Conservation (phyloP, 139 green algal species). For the Chlamydomonas schloesseri region DNA sequence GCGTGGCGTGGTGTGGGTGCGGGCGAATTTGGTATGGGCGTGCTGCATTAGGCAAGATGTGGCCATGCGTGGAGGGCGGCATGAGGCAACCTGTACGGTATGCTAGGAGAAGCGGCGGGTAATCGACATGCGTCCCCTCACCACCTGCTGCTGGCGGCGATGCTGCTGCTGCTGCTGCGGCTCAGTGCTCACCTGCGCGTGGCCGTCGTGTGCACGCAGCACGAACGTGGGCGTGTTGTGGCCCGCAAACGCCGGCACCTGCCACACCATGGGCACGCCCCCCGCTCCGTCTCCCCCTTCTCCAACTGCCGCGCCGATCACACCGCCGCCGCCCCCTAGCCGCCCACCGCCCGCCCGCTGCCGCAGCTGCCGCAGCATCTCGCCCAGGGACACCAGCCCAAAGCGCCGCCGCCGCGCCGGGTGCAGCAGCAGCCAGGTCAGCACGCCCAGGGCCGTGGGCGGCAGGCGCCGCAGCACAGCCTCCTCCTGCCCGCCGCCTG, state of each 20-base stretch:
- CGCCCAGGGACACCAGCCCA: background rate
- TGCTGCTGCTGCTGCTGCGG: no score
- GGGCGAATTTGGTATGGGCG: no score
- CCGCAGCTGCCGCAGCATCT: conserved; percentile 16
- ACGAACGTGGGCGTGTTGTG: background rate
- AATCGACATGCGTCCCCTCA: no score
- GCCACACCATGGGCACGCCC: background rate
- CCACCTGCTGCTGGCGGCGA: no score
- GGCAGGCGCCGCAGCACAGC: background rate
- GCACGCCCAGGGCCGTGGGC: background rate
- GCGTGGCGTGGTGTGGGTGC: background rate
- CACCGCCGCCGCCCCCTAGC: background rate
- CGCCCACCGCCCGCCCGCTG: background rate
- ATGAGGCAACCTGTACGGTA: no score
- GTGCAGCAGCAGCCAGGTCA: conserved; percentile 46
- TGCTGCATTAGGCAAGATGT: no score
- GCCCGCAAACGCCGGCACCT: background rate
- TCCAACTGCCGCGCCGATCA: no score
- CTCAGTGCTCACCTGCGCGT: conserved; percentile 6
- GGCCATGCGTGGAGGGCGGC: no score
- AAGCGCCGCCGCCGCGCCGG: conserved; percentile 19
- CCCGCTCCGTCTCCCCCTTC: no score
- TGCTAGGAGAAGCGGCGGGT: background rate
- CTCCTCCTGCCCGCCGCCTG: background rate
- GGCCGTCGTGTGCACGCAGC: background rate